Evolutionary conservation across 1,284 basidiomycete genomes (phyloP).

Genomic region (Leccinum pseudoinsigne): DNA sequence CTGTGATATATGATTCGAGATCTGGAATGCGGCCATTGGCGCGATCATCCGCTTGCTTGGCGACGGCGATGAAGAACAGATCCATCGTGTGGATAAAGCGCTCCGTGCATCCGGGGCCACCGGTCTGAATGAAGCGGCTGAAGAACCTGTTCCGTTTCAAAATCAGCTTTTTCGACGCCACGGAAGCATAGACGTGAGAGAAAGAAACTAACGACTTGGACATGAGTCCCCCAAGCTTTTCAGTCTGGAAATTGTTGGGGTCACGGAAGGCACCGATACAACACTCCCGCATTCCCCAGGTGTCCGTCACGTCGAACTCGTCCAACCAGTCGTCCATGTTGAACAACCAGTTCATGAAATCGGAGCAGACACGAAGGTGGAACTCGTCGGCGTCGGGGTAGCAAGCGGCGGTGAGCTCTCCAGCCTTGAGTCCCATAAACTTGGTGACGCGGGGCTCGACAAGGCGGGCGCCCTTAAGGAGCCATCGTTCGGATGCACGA

Average conservation of each 20-base stretch:
- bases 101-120: conserved; percentile 49
- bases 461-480: conserved; percentile 52
- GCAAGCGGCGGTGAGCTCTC: conserved; percentile 64
- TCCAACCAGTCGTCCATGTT: conserved; percentile 59
- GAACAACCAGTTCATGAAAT: conserved; percentile 61
- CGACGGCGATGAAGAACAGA: conserved; percentile 55
- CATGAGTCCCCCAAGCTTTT: conserved; percentile 50
- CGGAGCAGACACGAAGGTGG: conserved; percentile 60
- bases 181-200: conserved; percentile 6
- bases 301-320: conserved; percentile 39
- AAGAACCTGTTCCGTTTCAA: conserved; percentile 44
- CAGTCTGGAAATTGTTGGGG: conserved; percentile 44
- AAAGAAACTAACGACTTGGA: conserved; percentile 51
- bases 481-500: conserved; percentile 57
- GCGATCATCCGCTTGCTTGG: conserved; percentile 52
- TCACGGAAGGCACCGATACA: conserved; percentile 55
- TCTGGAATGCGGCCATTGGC: conserved; percentile 47
- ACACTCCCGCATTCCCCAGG: conserved; percentile 43
- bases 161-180: conserved; percentile 9
- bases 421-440: conserved; percentile 60
- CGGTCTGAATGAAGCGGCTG: conserved; percentile 46
- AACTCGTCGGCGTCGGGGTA: conserved; percentile 54
- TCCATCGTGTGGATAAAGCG: conserved; percentile 58
- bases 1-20: conserved; percentile 57
- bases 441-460: conserved; percentile 49